Evolutionary conservation across 2,329 filamentous ascomycete genomes (phyloP), one percentile per base, ranked within the genome.

Genomic region (Claviceps sp.): DNA sequence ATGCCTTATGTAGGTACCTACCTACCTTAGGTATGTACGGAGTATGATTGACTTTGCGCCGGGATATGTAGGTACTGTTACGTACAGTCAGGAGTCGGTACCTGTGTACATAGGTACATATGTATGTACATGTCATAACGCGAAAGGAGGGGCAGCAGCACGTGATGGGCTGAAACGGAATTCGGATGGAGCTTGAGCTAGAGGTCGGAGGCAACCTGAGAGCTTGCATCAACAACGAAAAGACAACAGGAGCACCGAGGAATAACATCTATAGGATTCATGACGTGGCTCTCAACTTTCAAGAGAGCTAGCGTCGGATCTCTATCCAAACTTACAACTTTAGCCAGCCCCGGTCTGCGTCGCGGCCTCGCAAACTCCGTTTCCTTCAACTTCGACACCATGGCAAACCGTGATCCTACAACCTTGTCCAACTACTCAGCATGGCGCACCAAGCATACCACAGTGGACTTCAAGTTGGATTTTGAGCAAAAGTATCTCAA

Each of bases 391-490:
- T n/a, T 4, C 26, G 13, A 34, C 30, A 63, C 57, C 48, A 67
- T 66, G 65, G 57, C 58, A 48, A 62, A 59, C 49, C 80, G 87
- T 62, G 91, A 97, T 70, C 89, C 89, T 50, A 94, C 89, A 67
- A 96, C 93, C 26, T 72, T 93, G 54, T 86, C 87, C 64, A 97
- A 97, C 73, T 96, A 96, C 70, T 82, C 87, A 67, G 82, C 85
- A 52, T 96, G 88, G 82, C 75, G 80, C 55, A 95, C 88, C 18
- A 82, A 78, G 65, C 89, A 96, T 71, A 93, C 88, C 20, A 84
- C 80, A 20, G 86, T 87, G 53, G 82, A 86, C 66, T 81, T 96
- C 62, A 81, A 82, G 59, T 83, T 97, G 60, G 82, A 95, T 62
- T 98, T 97, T 66, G 79, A 85, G 55, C 76, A 81, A 63, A 86